Evolutionary conservation across 371 early-diverging fungal species (phyloP).

Genomic region (Circinella umbellata): DNA sequence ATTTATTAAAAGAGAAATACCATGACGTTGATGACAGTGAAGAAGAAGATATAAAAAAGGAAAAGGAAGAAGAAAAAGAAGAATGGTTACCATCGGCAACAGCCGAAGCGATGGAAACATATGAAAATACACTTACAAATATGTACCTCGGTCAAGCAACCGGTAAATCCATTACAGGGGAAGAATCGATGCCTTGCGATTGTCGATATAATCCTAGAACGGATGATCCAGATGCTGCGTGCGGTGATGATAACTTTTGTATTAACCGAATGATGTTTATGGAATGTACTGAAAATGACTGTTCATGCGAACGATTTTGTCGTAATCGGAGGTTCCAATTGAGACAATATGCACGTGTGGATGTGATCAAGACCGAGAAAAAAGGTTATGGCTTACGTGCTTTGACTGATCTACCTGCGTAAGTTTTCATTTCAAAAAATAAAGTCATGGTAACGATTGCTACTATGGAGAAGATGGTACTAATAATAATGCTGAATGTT

Average conservation of each 20-base stretch:
- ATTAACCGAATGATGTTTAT: constrained; percentile 93
- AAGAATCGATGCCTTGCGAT: constrained; percentile 80
- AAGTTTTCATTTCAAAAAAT: constrained; percentile 23
- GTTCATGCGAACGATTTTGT: constrained; percentile 90
- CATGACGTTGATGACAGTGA: neutral
- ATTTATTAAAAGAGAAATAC: too few species aligned
- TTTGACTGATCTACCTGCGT: constrained; percentile 65
- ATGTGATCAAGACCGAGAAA: constrained; percentile 84
- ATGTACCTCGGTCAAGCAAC: constrained; percentile 73
- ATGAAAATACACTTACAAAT: constrained; percentile 67
- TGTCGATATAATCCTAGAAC: constrained; percentile 74
- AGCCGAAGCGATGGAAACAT: constrained; percentile 58
- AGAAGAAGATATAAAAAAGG: neutral
- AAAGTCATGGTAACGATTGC: neutral
- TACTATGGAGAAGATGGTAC: neutral
- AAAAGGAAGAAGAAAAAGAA: neutral
- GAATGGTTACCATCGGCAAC: constrained; percentile 43
- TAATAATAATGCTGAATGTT: too few species aligned
- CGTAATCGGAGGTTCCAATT: constrained; percentile 90
- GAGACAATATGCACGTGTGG: constrained; percentile 82
- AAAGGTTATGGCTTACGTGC: constrained; percentile 95
- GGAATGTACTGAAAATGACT: constrained; percentile 90
- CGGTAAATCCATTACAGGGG: constrained; percentile 65
- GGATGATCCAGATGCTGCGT: constrained; percentile 65
- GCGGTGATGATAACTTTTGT: constrained; percentile 87